A percentile compares a stretch with the other conserved stretches of the same genome.
Evolutionary conservation across 2,329 filamentous ascomycete genomes (phyloP).

Genomic region (Fusarium oligoseptatum): DNA sequence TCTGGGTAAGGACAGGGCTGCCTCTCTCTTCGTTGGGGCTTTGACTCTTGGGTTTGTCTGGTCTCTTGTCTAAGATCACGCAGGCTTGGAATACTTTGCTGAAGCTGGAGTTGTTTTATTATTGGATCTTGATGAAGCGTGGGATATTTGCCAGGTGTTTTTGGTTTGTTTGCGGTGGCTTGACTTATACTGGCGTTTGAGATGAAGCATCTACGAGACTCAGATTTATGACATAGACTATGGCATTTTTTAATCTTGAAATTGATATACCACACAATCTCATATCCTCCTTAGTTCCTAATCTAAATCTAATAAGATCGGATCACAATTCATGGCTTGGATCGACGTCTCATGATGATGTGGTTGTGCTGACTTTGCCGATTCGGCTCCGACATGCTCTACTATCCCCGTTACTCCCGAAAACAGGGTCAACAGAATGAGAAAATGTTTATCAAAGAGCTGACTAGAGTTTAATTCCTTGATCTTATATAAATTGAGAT

Average conservation of each 20-base stretch:
- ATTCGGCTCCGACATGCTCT: conserved; percentile 36
- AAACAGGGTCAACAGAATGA: neutral
- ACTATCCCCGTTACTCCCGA: conserved; percentile 40
- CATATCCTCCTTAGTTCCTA: fast-evolving
- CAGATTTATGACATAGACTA: neutral
- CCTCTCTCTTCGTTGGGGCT: conserved; percentile 22
- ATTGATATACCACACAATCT: neutral
- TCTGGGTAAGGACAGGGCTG: neutral
- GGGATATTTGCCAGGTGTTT: neutral
- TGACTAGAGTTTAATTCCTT: neutral
- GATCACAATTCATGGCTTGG: neutral
- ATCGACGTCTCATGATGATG: neutral
- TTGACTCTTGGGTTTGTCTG: conserved; percentile 34
- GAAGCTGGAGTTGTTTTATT: neutral
- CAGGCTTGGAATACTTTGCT: neutral
- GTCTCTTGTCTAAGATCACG: conserved; percentile 22
- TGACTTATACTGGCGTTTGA: neutral
- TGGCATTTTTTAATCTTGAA: neutral
- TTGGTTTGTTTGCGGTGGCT: neutral
- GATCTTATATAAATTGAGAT: neutral
- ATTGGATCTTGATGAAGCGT: neutral
- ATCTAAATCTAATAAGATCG: neutral
- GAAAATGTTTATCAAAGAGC: neutral
- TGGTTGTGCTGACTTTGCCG: conserved; percentile 25
- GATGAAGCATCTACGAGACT: neutral